Conservation (phyloP, 441 rosid species). For the Syzygium syzygioides region DNA sequence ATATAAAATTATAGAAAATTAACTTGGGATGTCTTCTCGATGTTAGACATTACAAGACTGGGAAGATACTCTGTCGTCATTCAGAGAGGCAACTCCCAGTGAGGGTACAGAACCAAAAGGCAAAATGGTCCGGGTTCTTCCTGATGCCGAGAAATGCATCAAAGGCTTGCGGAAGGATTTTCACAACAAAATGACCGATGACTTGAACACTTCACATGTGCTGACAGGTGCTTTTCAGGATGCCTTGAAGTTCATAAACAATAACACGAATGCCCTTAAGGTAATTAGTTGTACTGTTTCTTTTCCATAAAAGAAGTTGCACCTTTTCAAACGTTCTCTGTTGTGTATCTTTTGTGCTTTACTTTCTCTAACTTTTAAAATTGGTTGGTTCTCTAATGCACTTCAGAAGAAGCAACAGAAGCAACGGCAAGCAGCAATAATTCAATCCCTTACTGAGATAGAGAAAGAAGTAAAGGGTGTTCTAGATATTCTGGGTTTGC, state of each 20-base stretch:
- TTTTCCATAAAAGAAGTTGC: not conserved
- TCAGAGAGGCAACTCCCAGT: conserved; percentile 34
- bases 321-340: not conserved
- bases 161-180: conserved; percentile 47
- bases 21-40: not conserved
- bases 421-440: conserved; percentile 39
- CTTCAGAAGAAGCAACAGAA: conserved; percentile 74
- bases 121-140: conserved; percentile 25
- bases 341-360: not conserved
- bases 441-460: conserved; percentile 51
- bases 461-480: conserved; percentile 53
- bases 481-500: conserved; percentile 55
- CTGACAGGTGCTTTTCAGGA: conserved; percentile 79
- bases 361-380: not conserved
- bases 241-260: conserved; percentile 65
- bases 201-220: conserved; percentile 66
- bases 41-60: conserved; percentile 73
- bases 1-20: not conserved
- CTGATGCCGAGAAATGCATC: conserved; percentile 52
- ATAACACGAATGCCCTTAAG: conserved; percentile 50
- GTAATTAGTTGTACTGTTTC: conserved; percentile 18
- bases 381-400: not conserved
- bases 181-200: conserved; percentile 68
- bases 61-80: conserved; percentile 47
- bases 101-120: conserved; percentile 25